phyloP scores from a whole-genome alignment of 2,329 filamentous ascomycete species.

The Ambrosiella beaveri region DNA sequence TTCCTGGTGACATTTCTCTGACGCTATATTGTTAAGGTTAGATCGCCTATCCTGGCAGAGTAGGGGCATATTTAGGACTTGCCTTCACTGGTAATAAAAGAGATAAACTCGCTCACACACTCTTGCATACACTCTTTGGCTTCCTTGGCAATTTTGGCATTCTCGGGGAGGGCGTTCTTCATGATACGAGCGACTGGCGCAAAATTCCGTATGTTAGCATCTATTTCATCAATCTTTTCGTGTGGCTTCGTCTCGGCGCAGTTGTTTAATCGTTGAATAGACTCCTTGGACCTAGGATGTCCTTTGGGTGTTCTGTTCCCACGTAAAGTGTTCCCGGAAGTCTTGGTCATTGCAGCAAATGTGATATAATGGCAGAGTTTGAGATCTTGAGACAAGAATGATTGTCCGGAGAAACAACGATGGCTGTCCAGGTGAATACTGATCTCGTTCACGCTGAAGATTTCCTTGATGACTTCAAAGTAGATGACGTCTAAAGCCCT shows the following conservation, averaged over 20 bases:
- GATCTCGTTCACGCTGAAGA: too few relatives aligned
- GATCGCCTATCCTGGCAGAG: background rate
- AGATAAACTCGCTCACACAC: constrained; percentile 99
- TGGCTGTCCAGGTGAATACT: too few relatives aligned
- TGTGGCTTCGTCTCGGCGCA: background rate
- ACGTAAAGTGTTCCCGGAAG: too few relatives aligned
- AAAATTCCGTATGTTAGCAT: constrained; percentile 92
- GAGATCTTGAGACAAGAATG: too few relatives aligned
- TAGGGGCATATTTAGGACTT: constrained; percentile 21
- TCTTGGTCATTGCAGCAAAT: too few relatives aligned
- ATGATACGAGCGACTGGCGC: constrained; percentile 96
- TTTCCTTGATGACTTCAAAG: too few relatives aligned
- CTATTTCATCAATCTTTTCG: constrained; percentile 22
- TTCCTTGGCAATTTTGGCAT: constrained; percentile 97
- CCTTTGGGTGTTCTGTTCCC: too few relatives aligned
- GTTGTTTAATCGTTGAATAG: background rate
- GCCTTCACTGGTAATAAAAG: constrained; percentile 99
- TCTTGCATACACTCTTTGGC: constrained; percentile 99
- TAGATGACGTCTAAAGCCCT: too few relatives aligned
- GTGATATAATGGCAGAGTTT: too few relatives aligned
- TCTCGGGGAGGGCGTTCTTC: constrained; percentile 93
- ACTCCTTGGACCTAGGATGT: too few relatives aligned
- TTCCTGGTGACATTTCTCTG: constrained; percentile 98
- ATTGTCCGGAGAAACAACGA: too few relatives aligned
- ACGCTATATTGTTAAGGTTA: constrained; percentile 42